Evolutionary conservation across 2,329 filamentous ascomycete genomes (phyloP), one percentile per base, ranked within the genome.

Genomic region (Alternaria brassicicola): DNA sequence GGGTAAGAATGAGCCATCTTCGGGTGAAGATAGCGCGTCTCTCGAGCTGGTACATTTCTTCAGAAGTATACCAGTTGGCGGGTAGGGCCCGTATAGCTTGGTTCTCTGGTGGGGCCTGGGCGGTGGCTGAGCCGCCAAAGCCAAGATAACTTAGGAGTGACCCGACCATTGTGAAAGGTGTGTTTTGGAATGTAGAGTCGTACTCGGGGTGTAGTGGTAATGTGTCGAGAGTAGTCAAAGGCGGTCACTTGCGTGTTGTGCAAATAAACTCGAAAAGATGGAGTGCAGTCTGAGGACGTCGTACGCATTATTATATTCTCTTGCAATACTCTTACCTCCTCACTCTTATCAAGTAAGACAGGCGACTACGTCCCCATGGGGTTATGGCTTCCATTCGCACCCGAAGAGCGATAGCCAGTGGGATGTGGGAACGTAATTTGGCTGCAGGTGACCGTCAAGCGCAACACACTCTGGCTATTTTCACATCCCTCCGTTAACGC

Each of bases 1-100:
- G 80, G 52, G 85, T 86, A 25, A 82, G 81, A 41, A 86, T 80
- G 33, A 84, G 79, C 84, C 84, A 86, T 66, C 82, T 82, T 64
- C 80, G 79, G 36, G 84, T 86, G 67, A 84, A 83, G 26, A 85
- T 78, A 1, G 81, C 80, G 30, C 83, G 78, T 50, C 77, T 75
- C 65, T 85, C 82, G 4, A 84, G 73, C 31, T 80, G 74, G 55
- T 81, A 84, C 41, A 80, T 73, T 25, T 79, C 76, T 12, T 73
- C 74, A 28, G 78, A 78, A 21, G 73, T 79, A 46, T 73, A 78
- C 77, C 77, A 78, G 51, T 72, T 73, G 8, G 70, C 69, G 35
- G 80, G 80, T 35, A 81, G 73, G 19, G 83, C 78, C 17, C 78
- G 74, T 23, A 78, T 71, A 47, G 79, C 66, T 30, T 62, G 47